Base-by-base conservation (phyloP, 1,284 basidiomycete genomes). In the Rhodofomes roseus region DNA sequence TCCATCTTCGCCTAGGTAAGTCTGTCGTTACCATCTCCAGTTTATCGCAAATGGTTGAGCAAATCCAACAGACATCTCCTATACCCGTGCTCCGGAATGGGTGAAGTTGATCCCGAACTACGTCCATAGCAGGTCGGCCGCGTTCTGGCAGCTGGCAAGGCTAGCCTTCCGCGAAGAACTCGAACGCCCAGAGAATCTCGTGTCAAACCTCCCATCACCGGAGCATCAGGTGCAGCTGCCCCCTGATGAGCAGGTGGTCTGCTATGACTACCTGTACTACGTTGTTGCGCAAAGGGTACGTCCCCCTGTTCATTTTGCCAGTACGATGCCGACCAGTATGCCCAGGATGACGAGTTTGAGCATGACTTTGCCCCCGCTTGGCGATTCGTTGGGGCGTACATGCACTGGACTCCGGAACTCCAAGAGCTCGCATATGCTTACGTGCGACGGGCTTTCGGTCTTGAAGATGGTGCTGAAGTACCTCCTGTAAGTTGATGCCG, bases 181-280 rank as follows among this genome's bases (percentile, higher is more conserved):
- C 68, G 66, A 44, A 74, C 69, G 31, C 31, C 31, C 31, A 11
- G 39, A 67, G 76, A 14, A 65, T 65, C 31, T 48, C 16, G 20
- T 22, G 8, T 64, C 70, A 18, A 68, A 77, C 0, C 68, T 72
- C n/a, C 76, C 79, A 4, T 77, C 79, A 3, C 70, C 71, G 2
- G 52, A 66, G 11, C 70, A 73, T 58, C 65, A 75, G 23, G 68
- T 67, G 8, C 61, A 62, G 1, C 68, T 79, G 22, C 72, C 74
- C 12, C 83, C 83, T 1, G 81, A 84, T 58, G 79, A 82, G 53
- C 80, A 83, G 5, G 61, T 85, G 55, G 65, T 81, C 20, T 84
- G 83, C 66, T 83, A 76, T 62, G 83, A 85, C 63, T 81, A 81
- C 60, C 62, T 83, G 46, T 85, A 83, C 66, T 85, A 80, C 62